phyloP scores from a whole-genome alignment of 192 early-diverging fungal species.

The Entomortierella chlamydospora region DNA sequence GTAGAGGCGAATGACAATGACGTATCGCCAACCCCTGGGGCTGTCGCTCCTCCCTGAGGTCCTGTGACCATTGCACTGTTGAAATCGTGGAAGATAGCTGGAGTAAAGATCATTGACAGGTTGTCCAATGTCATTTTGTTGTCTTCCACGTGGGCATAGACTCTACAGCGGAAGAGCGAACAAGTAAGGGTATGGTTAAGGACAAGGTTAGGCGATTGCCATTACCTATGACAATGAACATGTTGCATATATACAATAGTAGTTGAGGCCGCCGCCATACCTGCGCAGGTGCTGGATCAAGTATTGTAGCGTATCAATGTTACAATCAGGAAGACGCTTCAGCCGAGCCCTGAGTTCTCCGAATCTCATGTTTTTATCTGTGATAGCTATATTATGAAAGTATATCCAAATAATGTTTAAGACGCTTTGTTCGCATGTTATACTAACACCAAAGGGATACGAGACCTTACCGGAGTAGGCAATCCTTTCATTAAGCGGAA shows the following conservation, averaged over 20 bases:
- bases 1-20: slow-evolving; percentile 23
- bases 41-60: neutral
- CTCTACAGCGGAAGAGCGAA: slow-evolving; percentile 34
- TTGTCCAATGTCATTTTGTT: slow-evolving; percentile 79
- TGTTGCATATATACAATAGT: too few species aligned
- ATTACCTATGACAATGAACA: too few species aligned
- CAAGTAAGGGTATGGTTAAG: neutral
- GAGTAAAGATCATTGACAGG: slow-evolving; percentile 70
- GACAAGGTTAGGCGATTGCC: too few species aligned
- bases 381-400: slow-evolving; percentile 38
- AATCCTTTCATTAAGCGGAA: slow-evolving; percentile 61
- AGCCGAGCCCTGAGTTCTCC: slow-evolving; percentile 52
- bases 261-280: too few species aligned
- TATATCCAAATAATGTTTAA: neutral
- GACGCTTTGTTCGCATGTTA: too few species aligned
- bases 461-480: slow-evolving; percentile 63
- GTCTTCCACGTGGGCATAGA: slow-evolving; percentile 56
- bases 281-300: slow-evolving; percentile 67
- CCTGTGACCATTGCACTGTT: slow-evolving; percentile 53
- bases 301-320: slow-evolving; percentile 66
- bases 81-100: slow-evolving; percentile 72
- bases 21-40: neutral
- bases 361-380: slow-evolving; percentile 55
- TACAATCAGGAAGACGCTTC: slow-evolving; percentile 56
- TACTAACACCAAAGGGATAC: neutral